Base-by-base conservation (phyloP, 805 yeast genomes). In the Peterozyma xylosa region DNA sequence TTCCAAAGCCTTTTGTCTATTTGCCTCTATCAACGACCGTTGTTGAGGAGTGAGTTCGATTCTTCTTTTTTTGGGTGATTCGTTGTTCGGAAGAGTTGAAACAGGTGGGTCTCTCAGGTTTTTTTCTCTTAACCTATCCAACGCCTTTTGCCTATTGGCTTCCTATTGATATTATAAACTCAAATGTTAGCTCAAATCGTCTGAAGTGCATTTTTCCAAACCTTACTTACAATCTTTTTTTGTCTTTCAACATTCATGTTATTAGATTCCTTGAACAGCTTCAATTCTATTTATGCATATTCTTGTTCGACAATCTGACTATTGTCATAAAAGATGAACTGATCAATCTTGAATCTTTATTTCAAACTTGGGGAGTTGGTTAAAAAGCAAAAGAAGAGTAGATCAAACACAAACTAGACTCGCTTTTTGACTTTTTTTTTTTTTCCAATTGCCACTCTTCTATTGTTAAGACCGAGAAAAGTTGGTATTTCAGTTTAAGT, bases 131-230 rank as follows among this genome's bases (percentile, higher is more conserved):
- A 83, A 66, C 45, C 82, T 61, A 45, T 79, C 85, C 9, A 81
- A 53, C 0, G 89, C 88, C 43, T 69, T 69, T 37, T 71, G 68
- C 48, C 93, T 66, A 55, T 82, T 83, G 29, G 75, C 80, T 40
- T 78, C 86, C 86, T 79, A 11, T 27, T 13, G 27, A 21, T 21
- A 21, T 21, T 21, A 5, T 21, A 7, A 5, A 5, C 7, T 21
- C 2, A 17, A 5, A 27, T 29, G 44, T 48, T 35, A 32, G 38
- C 30, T 46, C 41, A 38, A 17, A 13, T 5, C 16, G 15, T 11
- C 5, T 30, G 21, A 3, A 9, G 11, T 11, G 17, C 7, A 5
- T 27, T 21, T 6, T 27, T 2, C 13, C 2, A 27, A 30, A 15
- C 3, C 11, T 27, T 17, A 59, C 63, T 49, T 48, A 59, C 64